phyloP scores from a whole-genome alignment of 257 asterid species.

The Anisodus acutangulus region DNA sequence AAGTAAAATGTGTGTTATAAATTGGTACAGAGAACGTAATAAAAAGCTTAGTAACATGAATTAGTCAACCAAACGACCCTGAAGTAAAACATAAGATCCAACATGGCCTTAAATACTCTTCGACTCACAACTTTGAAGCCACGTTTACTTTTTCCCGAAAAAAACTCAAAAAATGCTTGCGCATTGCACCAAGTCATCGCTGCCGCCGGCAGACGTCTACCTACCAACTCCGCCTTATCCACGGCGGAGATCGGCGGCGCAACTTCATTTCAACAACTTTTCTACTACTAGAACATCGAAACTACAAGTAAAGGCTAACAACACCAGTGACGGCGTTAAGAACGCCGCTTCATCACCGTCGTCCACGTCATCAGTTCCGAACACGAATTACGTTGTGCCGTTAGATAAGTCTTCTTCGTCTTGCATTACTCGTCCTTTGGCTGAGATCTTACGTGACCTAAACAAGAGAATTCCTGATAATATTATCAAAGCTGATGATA shows the following conservation, averaged over 20 bases:
- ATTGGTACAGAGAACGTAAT: too few species aligned
- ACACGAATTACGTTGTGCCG: slow-evolving; percentile 85
- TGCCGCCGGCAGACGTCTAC: slow-evolving; percentile 30
- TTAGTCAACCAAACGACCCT: too few species aligned
- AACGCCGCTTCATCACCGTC: slow-evolving; percentile 33
- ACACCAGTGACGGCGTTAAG: slow-evolving; percentile 27
- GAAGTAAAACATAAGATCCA: not conserved
- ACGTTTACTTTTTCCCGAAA: not conserved
- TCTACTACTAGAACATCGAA: slow-evolving; percentile 3
- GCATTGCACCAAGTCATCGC: slow-evolving; percentile 27
- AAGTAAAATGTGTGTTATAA: too few species aligned
- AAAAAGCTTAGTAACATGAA: too few species aligned
- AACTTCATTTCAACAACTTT: slow-evolving; percentile 22
- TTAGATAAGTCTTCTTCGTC: slow-evolving; percentile 67
- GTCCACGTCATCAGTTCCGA: slow-evolving; percentile 50
- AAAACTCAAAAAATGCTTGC: slow-evolving; percentile 28
- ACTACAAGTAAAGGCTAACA: slow-evolving; percentile 36
- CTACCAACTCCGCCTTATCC: slow-evolving; percentile 1
- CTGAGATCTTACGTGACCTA: slow-evolving; percentile 92
- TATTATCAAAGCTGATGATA: slow-evolving; percentile 63
- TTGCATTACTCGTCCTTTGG: slow-evolving; percentile 86
- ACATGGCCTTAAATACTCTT: not conserved
- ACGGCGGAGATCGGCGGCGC: not conserved
- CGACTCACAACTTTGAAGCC: not conserved
- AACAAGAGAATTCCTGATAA: slow-evolving; percentile 92